Base-by-base conservation (phyloP, 2,329 filamentous ascomycete genomes). In the Dothideomycetidae sp. region DNA sequence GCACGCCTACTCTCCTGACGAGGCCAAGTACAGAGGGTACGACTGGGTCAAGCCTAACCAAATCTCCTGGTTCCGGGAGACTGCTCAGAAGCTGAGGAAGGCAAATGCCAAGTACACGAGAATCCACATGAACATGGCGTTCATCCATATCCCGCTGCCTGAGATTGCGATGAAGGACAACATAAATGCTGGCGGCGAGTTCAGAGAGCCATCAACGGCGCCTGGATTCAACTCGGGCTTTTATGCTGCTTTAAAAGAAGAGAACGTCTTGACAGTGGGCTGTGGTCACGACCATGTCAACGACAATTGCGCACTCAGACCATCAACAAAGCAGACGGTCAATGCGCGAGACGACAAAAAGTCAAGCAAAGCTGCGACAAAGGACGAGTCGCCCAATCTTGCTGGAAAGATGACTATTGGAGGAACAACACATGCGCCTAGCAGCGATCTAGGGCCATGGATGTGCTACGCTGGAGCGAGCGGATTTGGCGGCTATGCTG, bases 211-310 rank as follows among this genome's bases (percentile, higher is more conserved):
- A 12, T 80, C 90, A 10, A 96, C 88, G 1, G 88, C 90, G 0
- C 90, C 90, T 0, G 67, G 66, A 1, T 93, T 81, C 58, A 98
- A 98, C 57, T 82, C 83, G 9, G 79, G 83, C n/a, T 96, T 98
- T 64, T 80, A 79, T 44, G 79, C 93, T 53, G 88, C 84, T 2
- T 68, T 98, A 5, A 75, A 92, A 5, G 78, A 92, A 48, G 75
- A 93, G 57, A 82, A 82, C 21, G 70, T 98, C 21, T 70, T 85
- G 40, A 78, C 90, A 62, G 82, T 93, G 44, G 88, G 82, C 50
- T 92, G 83, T 53, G 88, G 88, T 54, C 88, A 96, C 55, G 90
- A 98, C 53, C 90, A 98, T 54, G 88, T 81, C 46, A 98, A 98
- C 54, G 90, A 98, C 53, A 96, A 94, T 57, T 98, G 90, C 57